Conservation (phyloP, 768 basidiomycete genomes). For the Trametes cingulata region DNA sequence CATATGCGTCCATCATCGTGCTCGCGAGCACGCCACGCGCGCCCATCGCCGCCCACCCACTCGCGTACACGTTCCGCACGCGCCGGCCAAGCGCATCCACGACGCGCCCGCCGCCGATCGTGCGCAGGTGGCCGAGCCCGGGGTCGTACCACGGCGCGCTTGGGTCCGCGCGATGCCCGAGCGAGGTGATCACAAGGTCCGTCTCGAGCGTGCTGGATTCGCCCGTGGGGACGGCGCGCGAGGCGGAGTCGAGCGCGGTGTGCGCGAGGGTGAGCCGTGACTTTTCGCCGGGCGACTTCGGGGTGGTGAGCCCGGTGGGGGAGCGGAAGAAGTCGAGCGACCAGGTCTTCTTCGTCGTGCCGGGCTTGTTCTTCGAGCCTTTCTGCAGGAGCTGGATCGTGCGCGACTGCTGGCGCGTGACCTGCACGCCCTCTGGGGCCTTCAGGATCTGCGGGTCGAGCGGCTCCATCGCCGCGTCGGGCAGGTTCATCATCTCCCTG, state of each 20-base stretch:
- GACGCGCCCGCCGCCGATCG: slow-evolving; percentile 40
- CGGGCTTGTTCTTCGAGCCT: slow-evolving; percentile 54
- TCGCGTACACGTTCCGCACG: slow-evolving; percentile 75
- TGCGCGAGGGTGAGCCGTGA: slow-evolving; percentile 56
- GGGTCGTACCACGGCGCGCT: slow-evolving; percentile 60
- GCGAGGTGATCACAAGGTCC: slow-evolving; percentile 81
- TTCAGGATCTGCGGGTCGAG: slow-evolving; percentile 49
- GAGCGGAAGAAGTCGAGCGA: slow-evolving; percentile 79
- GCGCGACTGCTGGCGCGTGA: slow-evolving; percentile 66
- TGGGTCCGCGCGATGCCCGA: slow-evolving; percentile 82
- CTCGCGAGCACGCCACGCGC: slow-evolving; percentile 89
- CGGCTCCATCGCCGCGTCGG: slow-evolving; percentile 65
- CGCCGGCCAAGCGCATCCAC: not conserved
- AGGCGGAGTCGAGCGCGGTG: slow-evolving; percentile 54
- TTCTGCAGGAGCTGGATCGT: slow-evolving; percentile 65
- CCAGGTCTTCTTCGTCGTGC: slow-evolving; percentile 66
- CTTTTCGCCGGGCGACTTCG: slow-evolving; percentile 29
- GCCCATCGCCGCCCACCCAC: slow-evolving; percentile 92
- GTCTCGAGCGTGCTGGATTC: slow-evolving; percentile 54
- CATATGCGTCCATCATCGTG: slow-evolving; percentile 92
- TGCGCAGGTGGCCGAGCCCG: slow-evolving; percentile 55
- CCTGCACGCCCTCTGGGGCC: slow-evolving; percentile 31
- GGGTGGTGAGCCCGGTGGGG: slow-evolving; percentile 51
- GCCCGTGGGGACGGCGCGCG: slow-evolving; percentile 57
- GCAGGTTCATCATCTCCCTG: slow-evolving; percentile 73